Percentiles rank a stretch among this genome's conserved stretches.
Conservation (phyloP, 768 basidiomycete species). For the Boletellus emodensis region DNA sequence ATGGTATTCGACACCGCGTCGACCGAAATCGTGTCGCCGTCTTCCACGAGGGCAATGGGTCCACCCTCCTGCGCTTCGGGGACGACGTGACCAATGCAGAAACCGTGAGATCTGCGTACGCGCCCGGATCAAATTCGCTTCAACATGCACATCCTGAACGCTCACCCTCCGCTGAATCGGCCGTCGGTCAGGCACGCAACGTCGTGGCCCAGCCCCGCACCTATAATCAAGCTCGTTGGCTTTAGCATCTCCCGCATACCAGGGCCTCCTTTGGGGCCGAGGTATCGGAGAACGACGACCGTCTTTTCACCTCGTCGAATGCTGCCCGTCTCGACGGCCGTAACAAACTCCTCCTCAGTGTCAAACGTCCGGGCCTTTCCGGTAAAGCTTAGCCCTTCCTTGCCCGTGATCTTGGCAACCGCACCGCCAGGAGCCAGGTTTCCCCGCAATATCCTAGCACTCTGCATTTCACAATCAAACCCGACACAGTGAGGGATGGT, state of each 20-base stretch:
- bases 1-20: slow-evolving; percentile 87
- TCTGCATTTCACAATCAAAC: not conserved
- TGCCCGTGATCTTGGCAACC: slow-evolving; percentile 96
- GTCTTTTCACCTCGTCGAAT: slow-evolving; percentile 97
- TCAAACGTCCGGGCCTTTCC: slow-evolving; percentile 95
- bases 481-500: slow-evolving; percentile 1
- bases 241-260: slow-evolving; percentile 99
- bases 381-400: slow-evolving; percentile 85
- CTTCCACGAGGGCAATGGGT: slow-evolving; percentile 84
- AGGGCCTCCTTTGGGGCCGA: slow-evolving; percentile 96
- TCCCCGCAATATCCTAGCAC: slow-evolving; percentile 75
- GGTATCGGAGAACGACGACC: slow-evolving; percentile 90
- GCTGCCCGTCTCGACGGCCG: slow-evolving; percentile 81
- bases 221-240: slow-evolving; percentile 97
- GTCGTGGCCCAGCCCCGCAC: slow-evolving; percentile 92
- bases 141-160: slow-evolving; percentile 18
- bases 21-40: slow-evolving; percentile 84
- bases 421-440: slow-evolving; percentile 93
- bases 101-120: slow-evolving; percentile 79
- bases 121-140: slow-evolving; percentile 12
- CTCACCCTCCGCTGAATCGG: slow-evolving; percentile 95
- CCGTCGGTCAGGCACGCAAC: slow-evolving; percentile 98
- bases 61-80: slow-evolving; percentile 95
- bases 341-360: slow-evolving; percentile 80
- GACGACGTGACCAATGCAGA: slow-evolving; percentile 95